These are phyloP conservation scores for Ceriops decandra DNA, from an alignment of 345 rosid species.

Conservation along the genomic window DNA sequence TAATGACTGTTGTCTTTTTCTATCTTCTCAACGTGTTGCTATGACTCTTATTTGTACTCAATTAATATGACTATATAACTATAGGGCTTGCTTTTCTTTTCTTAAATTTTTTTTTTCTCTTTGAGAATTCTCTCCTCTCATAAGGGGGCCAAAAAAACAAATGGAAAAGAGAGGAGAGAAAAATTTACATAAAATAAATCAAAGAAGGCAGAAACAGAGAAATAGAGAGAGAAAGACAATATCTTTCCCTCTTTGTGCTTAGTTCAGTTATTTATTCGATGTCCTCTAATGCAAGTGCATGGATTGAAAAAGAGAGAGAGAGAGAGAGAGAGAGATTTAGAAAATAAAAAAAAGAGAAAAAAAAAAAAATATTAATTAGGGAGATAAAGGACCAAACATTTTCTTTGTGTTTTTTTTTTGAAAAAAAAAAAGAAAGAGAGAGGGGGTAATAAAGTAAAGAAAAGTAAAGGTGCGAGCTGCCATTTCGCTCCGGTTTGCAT, in stretches of 20 bases:
- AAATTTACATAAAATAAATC: not conserved
- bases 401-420: too few species aligned
- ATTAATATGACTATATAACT: not conserved
- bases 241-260: not conserved
- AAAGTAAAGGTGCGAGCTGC: slow-evolving; percentile 35
- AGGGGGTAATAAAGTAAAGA: not conserved
- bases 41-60: slow-evolving; percentile 1
- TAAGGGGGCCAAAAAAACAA: slow-evolving; percentile 10
- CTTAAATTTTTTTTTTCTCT: not conserved
- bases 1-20: slow-evolving; percentile 4
- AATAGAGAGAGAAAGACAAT: slow-evolving; percentile 1
- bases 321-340: too few species aligned
- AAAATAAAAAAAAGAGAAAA: too few species aligned
- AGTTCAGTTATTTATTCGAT: not conserved
- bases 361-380: too few species aligned
- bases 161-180: slow-evolving; percentile 9
- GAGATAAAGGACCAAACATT: too few species aligned
- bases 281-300: not conserved
- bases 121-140: slow-evolving; percentile 32
- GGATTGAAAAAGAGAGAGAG: not conserved
- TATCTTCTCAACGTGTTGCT: not conserved
- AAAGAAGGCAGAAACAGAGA: slow-evolving; percentile 11
- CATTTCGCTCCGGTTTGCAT: slow-evolving; percentile 39
- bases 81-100: not conserved
- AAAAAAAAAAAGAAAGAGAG: too few species aligned